Percentiles rank a stretch among this genome's conserved stretches.
phyloP scores from a whole-genome alignment of 2,329 filamentous ascomycete species.

The Neofusicoccum sp. region DNA sequence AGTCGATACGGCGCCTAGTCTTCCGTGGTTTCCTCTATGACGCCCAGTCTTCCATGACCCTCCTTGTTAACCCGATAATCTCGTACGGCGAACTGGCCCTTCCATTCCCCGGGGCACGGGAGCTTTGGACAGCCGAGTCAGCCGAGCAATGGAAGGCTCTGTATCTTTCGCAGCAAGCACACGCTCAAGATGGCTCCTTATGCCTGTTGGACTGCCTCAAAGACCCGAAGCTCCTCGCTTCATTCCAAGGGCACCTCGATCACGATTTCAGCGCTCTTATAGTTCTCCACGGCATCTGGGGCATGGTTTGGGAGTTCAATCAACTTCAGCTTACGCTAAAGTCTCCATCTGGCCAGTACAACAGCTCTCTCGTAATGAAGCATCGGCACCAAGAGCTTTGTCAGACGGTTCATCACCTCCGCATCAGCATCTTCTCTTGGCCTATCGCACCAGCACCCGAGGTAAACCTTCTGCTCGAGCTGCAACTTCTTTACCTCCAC shows the following conservation, averaged over 20 bases:
- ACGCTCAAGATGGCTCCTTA: not conserved
- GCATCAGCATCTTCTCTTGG: constrained; percentile 41
- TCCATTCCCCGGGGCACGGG: constrained; percentile 60
- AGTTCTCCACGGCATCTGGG: constrained; percentile 13
- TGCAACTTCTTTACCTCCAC: constrained; percentile 63
- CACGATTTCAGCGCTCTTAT: constrained; percentile 14
- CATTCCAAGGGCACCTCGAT: constrained; percentile 54
- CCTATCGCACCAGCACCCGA: constrained; percentile 6
- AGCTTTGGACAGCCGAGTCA: constrained; percentile 64
- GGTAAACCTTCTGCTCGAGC: constrained; percentile 40
- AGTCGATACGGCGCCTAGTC: constrained; percentile 67
- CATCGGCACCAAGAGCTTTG: constrained; percentile 63
- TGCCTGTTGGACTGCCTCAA: constrained; percentile 7
- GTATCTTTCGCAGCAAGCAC: constrained; percentile 47
- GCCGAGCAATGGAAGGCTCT: constrained; percentile 64
- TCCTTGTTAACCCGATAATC: constrained; percentile 63
- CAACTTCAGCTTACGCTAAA: constrained; percentile 22
- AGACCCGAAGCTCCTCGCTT: constrained; percentile 53
- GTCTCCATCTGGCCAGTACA: not conserved
- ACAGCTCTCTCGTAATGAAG: constrained; percentile 26
- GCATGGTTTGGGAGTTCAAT: constrained; percentile 15
- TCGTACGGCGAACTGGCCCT: constrained; percentile 68
- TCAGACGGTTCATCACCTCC: constrained; percentile 55
- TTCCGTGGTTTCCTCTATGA: constrained; percentile 66
- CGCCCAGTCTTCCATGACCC: constrained; percentile 64